Conservation (phyloP, 78 protist species). For the Dictyostelium intermedium region DNA sequence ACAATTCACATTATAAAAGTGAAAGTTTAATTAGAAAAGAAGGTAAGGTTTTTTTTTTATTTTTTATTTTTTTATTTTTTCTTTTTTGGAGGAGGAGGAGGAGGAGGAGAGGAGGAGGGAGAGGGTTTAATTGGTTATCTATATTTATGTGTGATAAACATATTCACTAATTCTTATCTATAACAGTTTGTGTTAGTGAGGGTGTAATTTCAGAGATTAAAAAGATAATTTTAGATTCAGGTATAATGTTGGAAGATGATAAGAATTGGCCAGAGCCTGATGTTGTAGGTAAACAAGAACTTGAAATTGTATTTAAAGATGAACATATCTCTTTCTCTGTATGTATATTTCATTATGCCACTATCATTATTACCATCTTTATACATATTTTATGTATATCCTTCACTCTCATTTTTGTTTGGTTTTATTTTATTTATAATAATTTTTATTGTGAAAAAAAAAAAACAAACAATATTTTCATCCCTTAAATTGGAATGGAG, state of each 20-base stretch:
- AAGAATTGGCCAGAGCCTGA: conserved; percentile 97
- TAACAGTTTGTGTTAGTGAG: conserved; percentile 85
- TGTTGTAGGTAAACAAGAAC: conserved; percentile 95
- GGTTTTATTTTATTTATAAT: not conserved
- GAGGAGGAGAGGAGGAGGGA: too few relatives aligned
- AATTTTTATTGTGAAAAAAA: not conserved
- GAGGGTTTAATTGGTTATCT: too few relatives aligned
- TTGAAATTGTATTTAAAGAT: conserved; percentile 92
- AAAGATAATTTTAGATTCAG: conserved; percentile 93
- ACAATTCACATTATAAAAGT: conserved; percentile 96
- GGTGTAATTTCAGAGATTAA: conserved; percentile 90
- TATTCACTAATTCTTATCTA: too few relatives aligned
- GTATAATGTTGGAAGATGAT: conserved; percentile 96
- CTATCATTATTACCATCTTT: too few relatives aligned
- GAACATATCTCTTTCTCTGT: conserved; percentile 96
- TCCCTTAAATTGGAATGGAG: too few relatives aligned
- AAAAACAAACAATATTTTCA: too few relatives aligned
- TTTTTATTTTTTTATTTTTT: too few relatives aligned
- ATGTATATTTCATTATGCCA: conserved; percentile 13
- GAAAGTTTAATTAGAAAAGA: conserved; percentile 96
- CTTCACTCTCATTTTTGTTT: not conserved
- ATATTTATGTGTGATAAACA: too few relatives aligned
- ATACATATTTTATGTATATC: not conserved
- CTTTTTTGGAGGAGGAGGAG: too few relatives aligned
- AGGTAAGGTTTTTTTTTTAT: conserved; percentile 56